These are phyloP conservation scores for Coemansia asiatica DNA, from an alignment of 192 early-diverging fungal genomes.

Conservation along the genomic window DNA sequence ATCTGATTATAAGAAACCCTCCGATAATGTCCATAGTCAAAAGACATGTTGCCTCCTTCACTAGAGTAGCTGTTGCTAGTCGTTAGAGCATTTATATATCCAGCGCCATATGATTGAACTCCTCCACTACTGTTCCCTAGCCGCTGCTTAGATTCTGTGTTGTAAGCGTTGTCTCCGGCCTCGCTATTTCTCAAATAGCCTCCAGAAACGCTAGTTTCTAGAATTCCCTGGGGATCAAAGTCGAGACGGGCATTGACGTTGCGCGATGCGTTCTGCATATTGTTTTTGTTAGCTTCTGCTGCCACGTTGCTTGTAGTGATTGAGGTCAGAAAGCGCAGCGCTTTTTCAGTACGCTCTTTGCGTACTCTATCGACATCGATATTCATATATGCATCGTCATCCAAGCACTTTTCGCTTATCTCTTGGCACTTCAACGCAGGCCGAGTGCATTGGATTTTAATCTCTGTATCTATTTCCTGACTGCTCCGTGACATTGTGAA, in stretches of 20 bases:
- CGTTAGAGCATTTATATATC: background rate
- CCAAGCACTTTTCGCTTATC: background rate
- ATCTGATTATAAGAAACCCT: slow-evolving; percentile 11
- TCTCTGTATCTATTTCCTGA: no score
- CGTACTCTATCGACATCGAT: background rate
- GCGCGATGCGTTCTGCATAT: background rate
- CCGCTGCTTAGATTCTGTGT: background rate
- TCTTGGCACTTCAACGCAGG: no score
- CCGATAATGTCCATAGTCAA: slow-evolving; percentile 1
- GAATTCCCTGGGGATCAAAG: slow-evolving; percentile 21
- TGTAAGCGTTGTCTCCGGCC: background rate
- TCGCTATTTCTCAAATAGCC: background rate
- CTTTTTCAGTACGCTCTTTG: slow-evolving; percentile 29
- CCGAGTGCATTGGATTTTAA: no score
- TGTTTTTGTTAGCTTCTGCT: slow-evolving; percentile 5
- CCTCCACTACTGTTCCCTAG: background rate
- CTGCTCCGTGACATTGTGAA: no score
- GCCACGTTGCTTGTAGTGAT: slow-evolving; percentile 36
- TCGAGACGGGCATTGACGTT: slow-evolving; percentile 6
- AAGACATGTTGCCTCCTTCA: background rate
- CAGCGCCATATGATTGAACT: background rate
- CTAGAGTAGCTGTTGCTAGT: background rate
- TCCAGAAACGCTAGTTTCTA: slow-evolving; percentile 6
- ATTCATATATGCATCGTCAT: background rate
- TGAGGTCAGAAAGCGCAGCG: slow-evolving; percentile 31